Evolutionary conservation across 345 rosid genomes (phyloP), one percentile per base, ranked within the genome.

Genomic region (Pistacia atlantica): DNA sequence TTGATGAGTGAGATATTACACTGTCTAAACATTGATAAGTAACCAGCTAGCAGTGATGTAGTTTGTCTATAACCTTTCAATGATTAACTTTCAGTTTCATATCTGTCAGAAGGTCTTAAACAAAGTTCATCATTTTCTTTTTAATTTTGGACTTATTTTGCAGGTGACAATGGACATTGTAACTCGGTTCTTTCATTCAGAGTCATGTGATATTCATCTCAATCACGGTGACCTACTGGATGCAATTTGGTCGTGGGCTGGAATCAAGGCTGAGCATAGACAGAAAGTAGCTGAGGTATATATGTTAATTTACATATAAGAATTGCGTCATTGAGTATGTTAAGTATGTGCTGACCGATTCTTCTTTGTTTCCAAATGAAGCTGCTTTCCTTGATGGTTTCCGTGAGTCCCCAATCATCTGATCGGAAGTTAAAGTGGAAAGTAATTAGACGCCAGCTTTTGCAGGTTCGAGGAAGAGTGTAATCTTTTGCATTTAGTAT

Each of bases 211-310:
- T 81, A 91, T 95, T 86, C 98, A 90, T 90, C 82, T 95, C 83
- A 93, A 95, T 81, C 99, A 95, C 72, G 97, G 97, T 84, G 88
- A 89, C 73, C 84, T 95, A 79, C 87, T 95, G 48, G 92, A 93
- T 77, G 95, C 97, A 56, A 93, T 93, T 77, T 95, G 99, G 99
- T 86, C 93, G 48, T 95, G 99, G 98, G 88, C 86, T 67, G 99
- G 99, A 87, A 87, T 95, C 77, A 93, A 83, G 77, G 89, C 89
- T 63, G 97, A 93, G 80, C 93, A 90, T 71, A 89, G 96, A 71
- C 88, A 77, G 62, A 93, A 91, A 90, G 98, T 92, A 52, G 99
- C 98, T 64, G 99, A 95, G 99, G 99, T 91, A 83, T 72, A 60
- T 69, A 42, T 57, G 10, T 78, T 63, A 54, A 68, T 66, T 9